Evolutionary conservation across 306 rosid genomes (phyloP), one percentile per base, ranked within the genome.

Genomic region (Prosopis cineraria): DNA sequence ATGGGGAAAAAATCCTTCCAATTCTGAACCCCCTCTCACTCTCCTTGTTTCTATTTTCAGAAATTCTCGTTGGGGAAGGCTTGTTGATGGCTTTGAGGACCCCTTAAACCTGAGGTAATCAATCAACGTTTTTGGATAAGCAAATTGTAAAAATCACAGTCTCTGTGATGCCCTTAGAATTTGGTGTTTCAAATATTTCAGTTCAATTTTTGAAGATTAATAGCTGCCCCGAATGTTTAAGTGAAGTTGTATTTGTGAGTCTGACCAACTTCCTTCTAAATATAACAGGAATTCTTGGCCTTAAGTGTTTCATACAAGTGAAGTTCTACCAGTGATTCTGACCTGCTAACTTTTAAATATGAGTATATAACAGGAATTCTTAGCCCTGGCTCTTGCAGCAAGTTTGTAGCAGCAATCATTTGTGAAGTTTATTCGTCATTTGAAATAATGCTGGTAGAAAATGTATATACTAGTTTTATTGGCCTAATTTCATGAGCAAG

Each of bases 151-250:
- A 44, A 19, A 13, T 13, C n/a, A 4, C n/a, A n/a, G n/a, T n/a
- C n/a, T n/a, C n/a, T n/a, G n/a, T 13, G 19, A 44, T 44, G 50
- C 6, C 1, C 19, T 13, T 44, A n/a, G n/a, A 14, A 44, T 44
- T 44, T 44, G 50, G n/a, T 1, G 16, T 13, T 13, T 10, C 19
- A 44, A 44, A 44, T 44, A 12, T 69, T 31, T 27, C 12, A 58
- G 24, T 52, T 66, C 53, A 78, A 19, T 74, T 67, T n/a, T 84
- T 72, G 79, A 72, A 66, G 66, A 73, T 77, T 75, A 29, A 62
- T 19, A 2, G 39, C 22, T 58, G 5, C 31, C 19, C 47, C 8
- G 39, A 34, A 60, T 63, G 47, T 41, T 64, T n/a, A 30, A 39
- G 47, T 72, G 68, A 40, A 55, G 50, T 31, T 5, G 45, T 30